Base-by-base conservation (phyloP, 2,329 filamentous ascomycete genomes). In the Microascus cirrosus region DNA sequence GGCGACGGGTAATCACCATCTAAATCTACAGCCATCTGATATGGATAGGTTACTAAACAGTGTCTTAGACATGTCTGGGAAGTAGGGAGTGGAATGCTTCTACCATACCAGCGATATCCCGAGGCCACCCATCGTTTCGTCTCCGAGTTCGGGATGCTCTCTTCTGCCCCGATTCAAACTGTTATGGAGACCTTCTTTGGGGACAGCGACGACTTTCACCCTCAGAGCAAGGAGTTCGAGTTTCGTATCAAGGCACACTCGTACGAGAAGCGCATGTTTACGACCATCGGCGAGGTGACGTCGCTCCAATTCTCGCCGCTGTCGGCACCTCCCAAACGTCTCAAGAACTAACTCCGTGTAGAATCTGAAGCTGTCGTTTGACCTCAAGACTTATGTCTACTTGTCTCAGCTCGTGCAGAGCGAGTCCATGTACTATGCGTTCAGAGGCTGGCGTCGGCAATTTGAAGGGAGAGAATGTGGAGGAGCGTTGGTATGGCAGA, bases 211-310 rank as follows among this genome's bases (percentile, higher is more conserved):
- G 82, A 90, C 56, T 80, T 82, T 4, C 93, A 89, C 69, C 81
- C 91, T 1, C 90, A 95, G 68, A 94, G 89, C 4, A 86, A 87
- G 36, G 93, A 91, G 5, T 74, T 96, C 32, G 92, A 96, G 70
- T 96, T 96, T 69, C 93, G 96, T 77, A 96, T 96, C 76, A 96
- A 96, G 73, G 93, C 92, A 1, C 86, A 87, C 56, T 92, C 92
- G 0, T 90, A 96, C 67, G 90, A 95, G 70, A 82, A 91, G 34
- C 81, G 90, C 51, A 84, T 96, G 59, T 92, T 91, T 1, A 83
- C 92, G 1, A 96, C 96, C 66, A 77, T 96, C 1, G 89, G 90
- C 3, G 92, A 96, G 28, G 28, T 32, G 8, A 32, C 28, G 28
- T 8, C 8, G 28, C 28, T 8, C 28, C 28, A 4, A 8, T 32